Percentiles rank a stretch among this genome's conserved stretches.
phyloP scores from a whole-genome alignment of 768 basidiomycete species.

The Tricholoma flavovirens region DNA sequence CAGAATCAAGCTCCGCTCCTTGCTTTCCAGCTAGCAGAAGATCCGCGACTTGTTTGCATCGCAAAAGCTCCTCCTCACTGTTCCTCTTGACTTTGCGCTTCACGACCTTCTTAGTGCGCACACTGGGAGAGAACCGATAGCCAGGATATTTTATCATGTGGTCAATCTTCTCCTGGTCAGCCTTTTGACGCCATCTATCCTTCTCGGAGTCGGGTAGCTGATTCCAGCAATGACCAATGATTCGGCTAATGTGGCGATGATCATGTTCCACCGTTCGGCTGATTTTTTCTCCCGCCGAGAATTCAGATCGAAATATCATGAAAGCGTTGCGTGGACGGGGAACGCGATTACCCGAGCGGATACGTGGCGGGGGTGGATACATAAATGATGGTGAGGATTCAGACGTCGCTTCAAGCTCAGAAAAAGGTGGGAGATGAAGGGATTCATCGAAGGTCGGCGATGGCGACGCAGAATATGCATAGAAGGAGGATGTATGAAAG shows the following conservation, averaged over 20 bases:
- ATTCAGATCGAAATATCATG: conserved; percentile 63
- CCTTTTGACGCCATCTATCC: conserved; percentile 43
- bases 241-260: conserved; percentile 53
- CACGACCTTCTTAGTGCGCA: conserved; percentile 36
- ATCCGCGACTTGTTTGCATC: conserved; percentile 46
- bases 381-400: conserved; percentile 8
- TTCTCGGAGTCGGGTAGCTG: conserved; percentile 45
- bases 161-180: conserved; percentile 44
- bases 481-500: conserved; percentile 6
- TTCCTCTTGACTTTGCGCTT: conserved; percentile 52
- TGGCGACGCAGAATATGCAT: conserved; percentile 10
- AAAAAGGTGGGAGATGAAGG: conserved; percentile 5
- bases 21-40: conserved; percentile 45
- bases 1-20: conserved; percentile 42
- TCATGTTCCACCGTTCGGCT: conserved; percentile 45
- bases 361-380: conserved; percentile 11
- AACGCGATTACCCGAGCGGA: conserved; percentile 44
- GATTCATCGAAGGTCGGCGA: conserved; percentile 8
- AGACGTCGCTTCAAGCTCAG: not conserved
- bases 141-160: conserved; percentile 45
- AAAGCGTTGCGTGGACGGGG: conserved; percentile 83
- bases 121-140: conserved; percentile 48
- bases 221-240: conserved; percentile 52
- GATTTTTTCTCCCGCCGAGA: conserved; percentile 48
- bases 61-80: conserved; percentile 38